Evolutionary conservation across 495 filamentous ascomycete genomes (phyloP), one percentile per base, ranked within the genome.

Genomic region (Friedmanniomyces simplex): DNA sequence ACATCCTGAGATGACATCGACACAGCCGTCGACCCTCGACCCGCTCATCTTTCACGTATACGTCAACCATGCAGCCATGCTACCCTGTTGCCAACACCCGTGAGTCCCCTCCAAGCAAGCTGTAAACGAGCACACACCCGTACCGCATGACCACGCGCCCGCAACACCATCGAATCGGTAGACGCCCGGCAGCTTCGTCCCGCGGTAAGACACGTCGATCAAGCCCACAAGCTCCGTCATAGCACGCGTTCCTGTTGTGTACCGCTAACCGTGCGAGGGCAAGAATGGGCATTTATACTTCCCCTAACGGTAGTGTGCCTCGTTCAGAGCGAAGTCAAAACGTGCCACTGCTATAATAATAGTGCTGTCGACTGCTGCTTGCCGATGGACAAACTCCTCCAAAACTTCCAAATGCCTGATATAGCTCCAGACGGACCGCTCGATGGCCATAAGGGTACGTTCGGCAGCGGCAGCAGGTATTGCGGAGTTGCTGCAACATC

Each of bases 381-480:
- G 34, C 34, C 16, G 34, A 37, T 37, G 16, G 8, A 37, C 34
- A 37, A 8, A 8, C 14, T 43, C 14, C 39, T n/a, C 4, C 14
- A 43, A 2, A 32, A 26, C 2, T 12, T 16, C 34, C 43, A 54
- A 1, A 54, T 54, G 52, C 52, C 52, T 3, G 39, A 54, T 25
- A 8, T 45, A 22, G 54, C 54, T n/a, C 54, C 54, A 47, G 39
- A 48, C 12, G 54, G 54, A 10, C 43, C 39, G 2, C 25, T 56
- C 7, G 41, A 47, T 25, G 24, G 30, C 21, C 2, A 54, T n/a
- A 54, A 54, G 20, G 50, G 50, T 52, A 52, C 16, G 18, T 7
- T 8, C 28, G 34, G 16, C 16, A 37, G 8, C 8, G 14, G 18
- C 14, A 5, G 2, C 14, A 6, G 39, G 39, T 13, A 43, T 13